These are phyloP conservation scores for Solanum gandarillasii DNA, from an alignment of 257 asterid species.

Conservation along the genomic window DNA sequence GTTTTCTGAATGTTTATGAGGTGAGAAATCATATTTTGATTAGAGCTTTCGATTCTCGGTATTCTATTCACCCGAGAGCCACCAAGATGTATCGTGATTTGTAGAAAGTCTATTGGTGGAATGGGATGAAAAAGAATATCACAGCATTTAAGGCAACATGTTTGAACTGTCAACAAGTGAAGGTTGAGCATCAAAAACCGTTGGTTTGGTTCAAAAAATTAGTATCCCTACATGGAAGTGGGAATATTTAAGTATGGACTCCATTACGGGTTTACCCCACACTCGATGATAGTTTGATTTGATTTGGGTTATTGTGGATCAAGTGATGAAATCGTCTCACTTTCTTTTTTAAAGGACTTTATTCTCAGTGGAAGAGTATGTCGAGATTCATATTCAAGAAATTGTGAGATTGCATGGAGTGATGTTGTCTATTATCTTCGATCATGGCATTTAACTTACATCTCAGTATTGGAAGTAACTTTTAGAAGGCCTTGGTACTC, in stretches of 20 bases:
- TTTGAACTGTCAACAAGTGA: too few species aligned
- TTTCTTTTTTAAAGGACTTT: too few species aligned
- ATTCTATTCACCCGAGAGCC: not conserved
- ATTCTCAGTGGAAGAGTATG: too few species aligned
- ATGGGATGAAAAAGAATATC: not conserved
- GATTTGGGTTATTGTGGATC: not conserved
- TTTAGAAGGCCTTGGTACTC: not conserved
- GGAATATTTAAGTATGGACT: not conserved
- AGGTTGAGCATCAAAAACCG: not conserved
- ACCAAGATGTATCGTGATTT: not conserved
- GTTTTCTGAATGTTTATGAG: too few species aligned
- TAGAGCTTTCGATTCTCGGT: accelerated
- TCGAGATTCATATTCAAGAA: too few species aligned
- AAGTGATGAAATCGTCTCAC: not conserved
- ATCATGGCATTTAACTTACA: too few species aligned
- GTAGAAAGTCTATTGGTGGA: not conserved
- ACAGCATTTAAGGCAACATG: not conserved
- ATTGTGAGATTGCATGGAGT: too few species aligned
- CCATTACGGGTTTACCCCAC: not conserved
- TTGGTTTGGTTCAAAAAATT: not conserved
- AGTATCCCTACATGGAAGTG: not conserved
- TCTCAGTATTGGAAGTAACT: too few species aligned
- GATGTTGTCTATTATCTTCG: too few species aligned
- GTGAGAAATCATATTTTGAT: not conserved
- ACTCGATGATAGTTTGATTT: not conserved